Base-by-base conservation (phyloP, 169 alveolate species). In the Blepharisma undulans region DNA sequence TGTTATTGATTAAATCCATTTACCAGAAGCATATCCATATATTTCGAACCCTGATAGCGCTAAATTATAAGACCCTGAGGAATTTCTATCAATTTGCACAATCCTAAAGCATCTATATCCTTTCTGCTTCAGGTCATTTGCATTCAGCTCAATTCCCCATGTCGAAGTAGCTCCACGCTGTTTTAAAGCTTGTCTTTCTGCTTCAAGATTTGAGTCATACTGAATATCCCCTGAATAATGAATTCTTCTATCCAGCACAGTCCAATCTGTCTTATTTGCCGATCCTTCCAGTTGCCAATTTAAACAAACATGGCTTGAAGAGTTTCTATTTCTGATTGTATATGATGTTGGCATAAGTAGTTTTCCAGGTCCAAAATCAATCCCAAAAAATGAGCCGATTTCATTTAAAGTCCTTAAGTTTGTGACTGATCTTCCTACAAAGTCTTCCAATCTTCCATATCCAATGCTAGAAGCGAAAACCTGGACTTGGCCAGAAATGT, bases 231-330 rank as follows among this genome's bases (percentile, higher is more conserved):
- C 94, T 10, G 93, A 72, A 30, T 34, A 29, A 91, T 94, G 94
- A 14, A 93, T 91, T 92, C 98, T 95, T 91, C 94, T 93, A 87
- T 97, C 98, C 25, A 97, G 91, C 48, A 93, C 79, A 22, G 76
- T 90, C 94, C 95, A 97, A 87, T 95, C 92, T 8, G 66, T 90
- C 86, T 91, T 93, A 91, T 97, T 97, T 90, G 84, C 92, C 21
- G 97, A 94, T 25, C 95, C 98, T 92, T 97, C 97, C 10, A 97
- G 94, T 76, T 92, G 93, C 98, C 98, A 97, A 91, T 90, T 92
- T 76, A 97, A 80, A 84, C 93, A 72, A 2, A 95, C 97, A 92
- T 97, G 95, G 48, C 95, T 92, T 27, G 90, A 27, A 18, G 96
- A 90, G 81, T 94, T 95, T 91, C 98, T 94, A 90, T 95, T 97